phyloP scores from a whole-genome alignment of 257 asterid genomes.

The Primulina tabacum region DNA sequence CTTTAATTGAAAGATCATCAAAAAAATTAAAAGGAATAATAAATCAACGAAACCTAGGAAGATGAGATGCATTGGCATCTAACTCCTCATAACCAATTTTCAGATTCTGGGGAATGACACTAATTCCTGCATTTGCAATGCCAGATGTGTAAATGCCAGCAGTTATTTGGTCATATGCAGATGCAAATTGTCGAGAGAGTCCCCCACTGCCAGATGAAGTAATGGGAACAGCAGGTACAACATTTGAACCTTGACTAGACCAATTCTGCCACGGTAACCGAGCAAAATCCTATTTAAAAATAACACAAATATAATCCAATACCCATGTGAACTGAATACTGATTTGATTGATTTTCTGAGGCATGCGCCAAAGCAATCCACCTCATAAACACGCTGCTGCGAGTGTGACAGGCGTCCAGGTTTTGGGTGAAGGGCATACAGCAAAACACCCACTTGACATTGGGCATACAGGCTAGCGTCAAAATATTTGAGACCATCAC shows the following conservation, averaged over 20 bases:
- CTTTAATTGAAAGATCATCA: neutral
- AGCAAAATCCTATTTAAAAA: conserved; percentile 77
- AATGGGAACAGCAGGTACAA: conserved; percentile 67
- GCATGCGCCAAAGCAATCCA: conserved; percentile 26
- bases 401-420: conserved; percentile 89
- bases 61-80: conserved; percentile 52
- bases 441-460: conserved; percentile 71
- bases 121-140: conserved; percentile 40
- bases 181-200: conserved; percentile 49
- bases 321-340: neutral
- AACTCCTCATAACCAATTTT: conserved; percentile 59
- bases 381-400: conserved; percentile 98
- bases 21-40: conserved; percentile 1
- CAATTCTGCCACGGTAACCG: conserved; percentile 92
- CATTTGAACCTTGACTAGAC: conserved; percentile 64
- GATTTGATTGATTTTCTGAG: conserved; percentile 6
- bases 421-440: conserved; percentile 94
- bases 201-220: conserved; percentile 51
- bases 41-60: conserved; percentile 48
- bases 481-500: conserved; percentile 61
- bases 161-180: conserved; percentile 56
- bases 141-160: conserved; percentile 46
- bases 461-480: conserved; percentile 68
- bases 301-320: conserved; percentile 6
- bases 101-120: conserved; percentile 52